Conservation (phyloP, 305 asterid species). For the Striga hermonthica region DNA sequence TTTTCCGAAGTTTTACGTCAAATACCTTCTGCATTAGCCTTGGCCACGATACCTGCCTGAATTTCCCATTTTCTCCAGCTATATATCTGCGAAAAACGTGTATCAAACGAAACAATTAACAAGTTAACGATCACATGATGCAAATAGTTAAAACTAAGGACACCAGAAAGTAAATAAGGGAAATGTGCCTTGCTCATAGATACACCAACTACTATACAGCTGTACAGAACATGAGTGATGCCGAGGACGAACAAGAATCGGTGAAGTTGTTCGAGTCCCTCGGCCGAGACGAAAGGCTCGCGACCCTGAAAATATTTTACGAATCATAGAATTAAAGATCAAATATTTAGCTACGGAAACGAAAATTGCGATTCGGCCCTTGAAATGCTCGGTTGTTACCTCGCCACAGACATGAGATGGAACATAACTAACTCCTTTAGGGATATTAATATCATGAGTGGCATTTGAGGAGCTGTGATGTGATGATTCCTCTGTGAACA, state of each 20-base stretch:
- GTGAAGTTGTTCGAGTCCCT: constrained; percentile 88
- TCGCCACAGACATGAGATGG: constrained; percentile 63
- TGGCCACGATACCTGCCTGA: constrained; percentile 51
- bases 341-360: not conserved
- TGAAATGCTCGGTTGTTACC: constrained; percentile 35
- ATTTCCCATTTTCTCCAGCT: constrained; percentile 98
- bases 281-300: constrained; percentile 84
- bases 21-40: constrained; percentile 52
- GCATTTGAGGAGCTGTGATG: constrained; percentile 36
- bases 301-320: constrained; percentile 53
- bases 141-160: not conserved
- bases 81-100: constrained; percentile 54
- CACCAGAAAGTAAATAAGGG: not conserved
- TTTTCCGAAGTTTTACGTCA: constrained; percentile 7
- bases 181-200: constrained; percentile 69
- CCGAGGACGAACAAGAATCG: constrained; percentile 90
- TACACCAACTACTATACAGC: constrained; percentile 69
- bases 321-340: not conserved
- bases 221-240: constrained; percentile 72
- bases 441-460: constrained; percentile 53
- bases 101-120: not conserved
- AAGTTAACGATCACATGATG: not conserved
- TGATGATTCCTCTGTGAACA: constrained; percentile 26
- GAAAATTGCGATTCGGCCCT: not conserved
- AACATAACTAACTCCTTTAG: constrained; percentile 43